These are phyloP conservation scores for Xylaria sp. DNA, from an alignment of 2,329 filamentous ascomycete species.

Conservation along the genomic window DNA sequence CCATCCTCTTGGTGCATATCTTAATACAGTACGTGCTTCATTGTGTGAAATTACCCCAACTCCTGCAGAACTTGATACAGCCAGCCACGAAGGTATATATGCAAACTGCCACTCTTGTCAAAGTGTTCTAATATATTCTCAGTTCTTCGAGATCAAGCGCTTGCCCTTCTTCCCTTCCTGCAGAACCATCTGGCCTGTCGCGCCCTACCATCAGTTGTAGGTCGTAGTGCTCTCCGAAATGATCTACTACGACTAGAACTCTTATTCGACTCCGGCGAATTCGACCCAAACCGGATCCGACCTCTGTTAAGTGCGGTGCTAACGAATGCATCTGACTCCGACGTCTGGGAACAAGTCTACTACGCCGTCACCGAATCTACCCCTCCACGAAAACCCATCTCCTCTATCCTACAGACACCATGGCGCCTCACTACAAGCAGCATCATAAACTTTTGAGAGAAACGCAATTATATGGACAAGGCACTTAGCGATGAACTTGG, in stretches of 20 bases:
- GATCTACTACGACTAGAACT: too few relatives aligned
- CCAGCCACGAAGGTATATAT: conserved; percentile 25
- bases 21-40: conserved; percentile 3
- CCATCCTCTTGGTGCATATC: conserved; percentile 24
- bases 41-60: background rate
- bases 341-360: conserved; percentile 55
- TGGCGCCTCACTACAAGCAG: conserved; percentile 48
- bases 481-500: conserved; percentile 53
- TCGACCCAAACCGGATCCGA: conserved; percentile 38
- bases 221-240: conserved; percentile 43
- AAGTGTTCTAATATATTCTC: conserved; percentile 10
- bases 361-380: conserved; percentile 52
- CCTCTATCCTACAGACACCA: conserved; percentile 40
- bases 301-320: conserved; percentile 50
- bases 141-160: background rate
- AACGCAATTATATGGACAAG: conserved; percentile 49
- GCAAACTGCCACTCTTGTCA: conserved; percentile 22
- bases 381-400: conserved; percentile 46
- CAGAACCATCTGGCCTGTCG: background rate
- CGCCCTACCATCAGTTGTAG: background rate
- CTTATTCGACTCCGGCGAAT: conserved; percentile 31
- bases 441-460: conserved; percentile 54
- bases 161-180: conserved; percentile 7
- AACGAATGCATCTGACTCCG: conserved; percentile 41
- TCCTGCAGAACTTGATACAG: conserved; percentile 3